These are phyloP conservation scores for Solanum megistacrolobum DNA, from an alignment of 257 asterid genomes.

Conservation along the genomic window DNA sequence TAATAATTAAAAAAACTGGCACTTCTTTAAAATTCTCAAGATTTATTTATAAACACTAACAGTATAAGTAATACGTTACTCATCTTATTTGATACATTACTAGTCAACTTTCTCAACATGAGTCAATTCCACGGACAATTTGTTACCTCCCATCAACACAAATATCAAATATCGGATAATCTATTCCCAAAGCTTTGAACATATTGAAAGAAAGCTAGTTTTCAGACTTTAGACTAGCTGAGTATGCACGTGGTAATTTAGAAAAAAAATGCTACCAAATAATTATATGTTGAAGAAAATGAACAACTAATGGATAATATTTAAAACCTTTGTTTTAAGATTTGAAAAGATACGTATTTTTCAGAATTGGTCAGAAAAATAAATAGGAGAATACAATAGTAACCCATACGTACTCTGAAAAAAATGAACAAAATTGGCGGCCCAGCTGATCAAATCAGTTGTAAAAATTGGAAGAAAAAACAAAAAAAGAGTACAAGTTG, in stretches of 20 bases:
- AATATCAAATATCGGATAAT: background rate
- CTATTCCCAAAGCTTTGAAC: background rate
- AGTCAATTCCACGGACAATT: background rate
- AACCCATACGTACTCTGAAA: background rate
- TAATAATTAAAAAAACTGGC: slow-evolving; percentile 18
- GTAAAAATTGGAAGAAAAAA: background rate
- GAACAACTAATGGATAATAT: slow-evolving; percentile 21
- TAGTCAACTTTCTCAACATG: background rate
- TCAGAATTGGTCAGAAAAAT: background rate
- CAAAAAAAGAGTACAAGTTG: background rate
- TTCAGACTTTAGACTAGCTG: slow-evolving; percentile 38
- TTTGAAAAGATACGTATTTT: background rate
- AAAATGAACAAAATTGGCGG: slow-evolving; percentile 57
- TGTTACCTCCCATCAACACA: background rate
- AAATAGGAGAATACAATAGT: background rate
- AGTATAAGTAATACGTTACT: background rate
- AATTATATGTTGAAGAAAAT: background rate
- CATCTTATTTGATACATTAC: fast-evolving
- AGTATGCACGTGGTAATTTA: background rate
- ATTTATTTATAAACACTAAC: background rate
- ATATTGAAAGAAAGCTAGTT: background rate
- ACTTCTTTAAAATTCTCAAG: background rate
- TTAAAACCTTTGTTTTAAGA: background rate
- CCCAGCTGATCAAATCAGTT: slow-evolving; percentile 48
- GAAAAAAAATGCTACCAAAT: background rate